Base-by-base conservation (phyloP, 192 early-diverging fungal genomes). In the Backusella parvicylindrica region DNA sequence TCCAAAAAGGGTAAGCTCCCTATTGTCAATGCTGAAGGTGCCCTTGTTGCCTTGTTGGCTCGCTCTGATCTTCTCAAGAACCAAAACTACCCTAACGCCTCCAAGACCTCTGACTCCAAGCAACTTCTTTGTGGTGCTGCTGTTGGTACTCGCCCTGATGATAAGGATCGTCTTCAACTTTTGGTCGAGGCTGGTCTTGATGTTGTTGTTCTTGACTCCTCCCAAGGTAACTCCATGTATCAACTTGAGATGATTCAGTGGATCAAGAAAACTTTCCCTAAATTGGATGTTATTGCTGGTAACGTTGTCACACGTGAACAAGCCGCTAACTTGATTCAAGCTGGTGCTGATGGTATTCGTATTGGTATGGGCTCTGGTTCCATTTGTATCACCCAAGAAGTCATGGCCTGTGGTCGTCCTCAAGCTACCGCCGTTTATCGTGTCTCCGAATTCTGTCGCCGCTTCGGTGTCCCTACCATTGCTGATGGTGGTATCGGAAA, bases 351-450 rank as follows among this genome's bases (percentile, higher is more conserved):
- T 78, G 97, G 91, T 70, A 85, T 99, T 72, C 91, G 94, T 74
- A 89, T 99, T 53, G 97, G 97, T 56, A 99, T 99, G 97, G 97
- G 97, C 38, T 93, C 91, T 75, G 97, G 97, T n/a, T 94, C 92
- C 33, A 98, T 98, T 78, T 98, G 97, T 88, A 98, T 98, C 72
- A 98, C 96, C 47, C 96, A 98, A 82, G 97, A 97, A 85, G 95
- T 95, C 81, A 99, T 98, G 96, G 96, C 97, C 64, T 96, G 96
- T 68, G 97, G 97, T 77, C 93, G 97, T 78, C 97, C 97, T 36
- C 97, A 99, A 82, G 97, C 93, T 13, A 97, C 96, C 31, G 96
- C 95, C 35, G 97, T 99, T 50, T 97, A 89, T 89, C 92, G 92
- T 82, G 97, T 99, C 40, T 91, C 96, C 21, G 89, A 97, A 87